Evolutionary conservation across 2,329 filamentous ascomycete species (phyloP), one percentile per base, ranked within the genome.

Genomic region (Colletotrichum acutatum): DNA sequence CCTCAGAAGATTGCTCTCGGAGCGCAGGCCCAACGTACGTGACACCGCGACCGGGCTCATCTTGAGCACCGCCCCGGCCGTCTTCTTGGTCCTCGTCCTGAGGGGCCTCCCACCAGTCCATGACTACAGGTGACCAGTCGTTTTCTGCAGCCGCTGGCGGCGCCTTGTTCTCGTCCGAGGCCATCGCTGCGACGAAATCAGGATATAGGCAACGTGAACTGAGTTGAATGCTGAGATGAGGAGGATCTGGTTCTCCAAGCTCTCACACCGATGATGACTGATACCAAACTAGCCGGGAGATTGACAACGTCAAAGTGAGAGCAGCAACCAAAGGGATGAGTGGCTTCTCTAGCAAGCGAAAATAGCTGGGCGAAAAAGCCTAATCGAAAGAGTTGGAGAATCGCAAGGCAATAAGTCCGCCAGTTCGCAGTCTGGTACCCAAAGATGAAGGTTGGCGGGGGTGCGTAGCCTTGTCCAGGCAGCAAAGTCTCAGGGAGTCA

Each of bases 391-490:
- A 34, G 49, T 34, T 11, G 4, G 6, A 14, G n/a, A 52, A 16
- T 61, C 24, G 28, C 34, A 49, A 57, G 16, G 42, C 42, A 57
- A 12, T n/a, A 61, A 19, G 16, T 24, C 32, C 53, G 16, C n/a
- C 14, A 37, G 19, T 42, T 37, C 37, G 60, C 28, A 22, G 56
- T 19, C 57, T n/a, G 37, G 54, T 49, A 46, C 42, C 32, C 42
- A 37, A 30, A 37, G 26, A n/a, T 42, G 54, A 58, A 30, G 26
- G 22, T 71, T 46, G 46, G 22, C 28, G 66, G 26, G 34, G 71
- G 54, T 60, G 56, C 49, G 67, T 56, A 73, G 67, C 71, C 71
- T 73, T 42, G 34, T 66, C 71, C 37, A 73, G 71, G 71, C 71
- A 73, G 71, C 67, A 71, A 65, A 28, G 19, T 57, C 34, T 52